phyloP scores from a whole-genome alignment of 176 grass and related monocot species.

The Avena sativa region DNA sequence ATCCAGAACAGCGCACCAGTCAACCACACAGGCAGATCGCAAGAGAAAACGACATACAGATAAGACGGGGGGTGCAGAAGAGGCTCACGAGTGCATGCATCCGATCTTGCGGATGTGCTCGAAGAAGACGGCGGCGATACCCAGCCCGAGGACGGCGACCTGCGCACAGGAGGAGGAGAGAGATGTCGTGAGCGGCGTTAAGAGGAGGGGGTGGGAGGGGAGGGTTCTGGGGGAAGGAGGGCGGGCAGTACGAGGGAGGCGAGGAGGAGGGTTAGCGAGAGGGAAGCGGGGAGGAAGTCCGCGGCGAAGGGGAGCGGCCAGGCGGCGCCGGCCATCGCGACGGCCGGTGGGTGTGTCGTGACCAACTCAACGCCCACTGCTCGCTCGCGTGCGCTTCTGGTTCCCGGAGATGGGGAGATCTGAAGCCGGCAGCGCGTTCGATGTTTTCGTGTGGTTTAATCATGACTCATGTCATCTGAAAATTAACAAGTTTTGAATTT shows the following conservation, averaged over 20 bases:
- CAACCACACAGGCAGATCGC: conserved; percentile 36
- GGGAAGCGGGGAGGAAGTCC: conserved; percentile 46
- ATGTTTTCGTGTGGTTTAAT: neutral
- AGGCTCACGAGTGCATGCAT: conserved; percentile 77
- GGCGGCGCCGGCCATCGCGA: conserved; percentile 41
- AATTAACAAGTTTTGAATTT: neutral
- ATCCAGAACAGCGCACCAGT: conserved; percentile 42
- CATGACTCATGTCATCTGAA: neutral
- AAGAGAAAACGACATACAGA: neutral
- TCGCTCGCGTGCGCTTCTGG: conserved; percentile 26
- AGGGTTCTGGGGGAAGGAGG: neutral
- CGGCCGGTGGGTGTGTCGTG: conserved; percentile 34
- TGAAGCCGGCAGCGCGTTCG: neutral
- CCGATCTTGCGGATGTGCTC: conserved; percentile 89
- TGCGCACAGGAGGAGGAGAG: conserved; percentile 43
- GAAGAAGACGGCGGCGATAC: conserved; percentile 70
- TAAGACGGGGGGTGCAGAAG: neutral
- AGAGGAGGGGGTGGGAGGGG: neutral
- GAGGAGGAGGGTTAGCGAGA: conserved; percentile 60
- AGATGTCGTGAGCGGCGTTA: conserved; percentile 5
- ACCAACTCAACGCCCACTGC: conserved; percentile 14
- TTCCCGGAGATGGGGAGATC: conserved; percentile 34
- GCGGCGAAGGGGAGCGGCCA: conserved; percentile 53
- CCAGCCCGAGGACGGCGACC: conserved; percentile 55
- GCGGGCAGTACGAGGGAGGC: conserved; percentile 53